These are phyloP conservation scores for Davidsoniella neocaledoniae DNA, from an alignment of 2,329 filamentous ascomycete species.

Conservation along the genomic window DNA sequence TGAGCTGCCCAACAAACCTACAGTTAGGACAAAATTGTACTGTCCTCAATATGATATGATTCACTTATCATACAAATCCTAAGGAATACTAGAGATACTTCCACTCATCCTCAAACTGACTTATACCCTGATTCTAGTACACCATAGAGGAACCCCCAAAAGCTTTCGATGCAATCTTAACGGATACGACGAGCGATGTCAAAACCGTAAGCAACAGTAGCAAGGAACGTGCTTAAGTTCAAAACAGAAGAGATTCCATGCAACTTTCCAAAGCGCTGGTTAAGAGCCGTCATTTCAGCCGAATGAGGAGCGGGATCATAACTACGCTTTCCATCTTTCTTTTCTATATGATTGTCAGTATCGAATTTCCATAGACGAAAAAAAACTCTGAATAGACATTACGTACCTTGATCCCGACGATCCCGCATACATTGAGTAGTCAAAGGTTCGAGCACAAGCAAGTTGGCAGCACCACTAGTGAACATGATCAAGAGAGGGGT, in stretches of 20 bases:
- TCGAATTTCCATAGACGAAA: not conserved
- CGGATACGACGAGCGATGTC: slow-evolving; percentile 48
- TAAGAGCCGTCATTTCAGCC: slow-evolving; percentile 64
- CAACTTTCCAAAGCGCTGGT: slow-evolving; percentile 59
- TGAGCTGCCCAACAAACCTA: too few relatives aligned
- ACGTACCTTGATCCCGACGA: slow-evolving; percentile 61
- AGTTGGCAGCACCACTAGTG: slow-evolving; percentile 53
- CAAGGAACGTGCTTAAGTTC: slow-evolving; percentile 55
- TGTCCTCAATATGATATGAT: too few relatives aligned
- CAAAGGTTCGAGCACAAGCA: slow-evolving; percentile 53
- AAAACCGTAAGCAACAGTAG: slow-evolving; percentile 62
- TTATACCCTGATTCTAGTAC: too few relatives aligned
- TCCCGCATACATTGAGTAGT: slow-evolving; percentile 60
- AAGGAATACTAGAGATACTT: too few relatives aligned
- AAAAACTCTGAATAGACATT: not conserved
- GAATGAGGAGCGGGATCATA: slow-evolving; percentile 67
- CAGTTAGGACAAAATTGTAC: too few relatives aligned
- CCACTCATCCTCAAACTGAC: too few relatives aligned
- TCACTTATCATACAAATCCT: too few relatives aligned
- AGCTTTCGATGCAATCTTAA: slow-evolving; percentile 16
- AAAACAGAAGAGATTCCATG: slow-evolving; percentile 70
- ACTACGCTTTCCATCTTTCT: slow-evolving; percentile 74
- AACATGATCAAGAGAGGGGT: slow-evolving; percentile 54
- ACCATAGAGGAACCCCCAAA: too few relatives aligned
- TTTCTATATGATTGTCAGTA: slow-evolving; percentile 34